phyloP scores from a whole-genome alignment of 164 flowering plant species.

The Vitis rotundifolia region DNA sequence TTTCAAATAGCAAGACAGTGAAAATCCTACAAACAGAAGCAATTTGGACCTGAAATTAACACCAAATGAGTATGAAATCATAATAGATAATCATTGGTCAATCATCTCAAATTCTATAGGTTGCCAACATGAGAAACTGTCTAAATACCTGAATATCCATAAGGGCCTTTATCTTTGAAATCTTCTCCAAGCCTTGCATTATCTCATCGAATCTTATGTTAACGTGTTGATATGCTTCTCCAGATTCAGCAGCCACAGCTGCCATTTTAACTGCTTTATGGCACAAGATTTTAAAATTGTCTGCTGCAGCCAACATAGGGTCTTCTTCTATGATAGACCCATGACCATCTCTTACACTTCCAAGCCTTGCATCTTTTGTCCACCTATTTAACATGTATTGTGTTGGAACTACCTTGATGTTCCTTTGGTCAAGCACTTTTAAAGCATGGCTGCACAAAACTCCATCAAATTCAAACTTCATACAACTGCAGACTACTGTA shows the following conservation, averaged over 20 bases:
- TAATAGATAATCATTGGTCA: too few species aligned
- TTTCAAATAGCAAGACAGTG: too few species aligned
- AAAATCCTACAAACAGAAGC: too few species aligned
- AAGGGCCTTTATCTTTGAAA: neutral
- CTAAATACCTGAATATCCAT: too few species aligned
- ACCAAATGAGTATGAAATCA: too few species aligned
- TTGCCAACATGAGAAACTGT: too few species aligned
- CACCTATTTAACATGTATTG: conserved; percentile 30
- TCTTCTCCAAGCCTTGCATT: conserved; percentile 34
- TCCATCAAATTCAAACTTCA: conserved; percentile 28
- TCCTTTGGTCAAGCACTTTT: conserved; percentile 29
- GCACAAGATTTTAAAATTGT: conserved; percentile 33
- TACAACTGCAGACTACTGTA: conserved; percentile 22
- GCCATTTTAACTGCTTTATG: conserved; percentile 23
- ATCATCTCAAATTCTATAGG: too few species aligned
- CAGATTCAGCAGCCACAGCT: conserved; percentile 36
- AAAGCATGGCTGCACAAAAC: conserved; percentile 36
- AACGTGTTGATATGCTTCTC: conserved; percentile 30
- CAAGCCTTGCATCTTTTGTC: conserved; percentile 27
- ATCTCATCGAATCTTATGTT: conserved; percentile 28
- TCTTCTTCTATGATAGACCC: conserved; percentile 10
- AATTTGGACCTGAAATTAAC: too few species aligned
- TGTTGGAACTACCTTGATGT: conserved; percentile 28
- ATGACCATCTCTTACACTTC: conserved; percentile 1
- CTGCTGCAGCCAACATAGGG: conserved; percentile 18